These are phyloP conservation scores for Dictyostelium purpureum DNA, from an alignment of 78 protist genomes.

Conservation along the genomic window DNA sequence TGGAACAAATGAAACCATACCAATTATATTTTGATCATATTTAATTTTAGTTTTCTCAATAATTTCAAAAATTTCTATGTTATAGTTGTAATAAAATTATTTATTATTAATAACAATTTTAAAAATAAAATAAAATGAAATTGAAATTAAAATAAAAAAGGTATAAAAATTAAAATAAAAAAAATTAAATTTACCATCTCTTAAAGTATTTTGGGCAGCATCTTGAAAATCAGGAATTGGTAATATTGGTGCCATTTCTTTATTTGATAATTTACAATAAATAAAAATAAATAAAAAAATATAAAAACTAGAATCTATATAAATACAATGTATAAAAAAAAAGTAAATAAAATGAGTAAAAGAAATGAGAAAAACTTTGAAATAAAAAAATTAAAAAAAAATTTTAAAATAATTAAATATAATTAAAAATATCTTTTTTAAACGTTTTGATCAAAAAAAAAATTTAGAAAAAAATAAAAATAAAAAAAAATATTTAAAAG, in stretches of 20 bases:
- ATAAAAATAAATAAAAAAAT: too few relatives aligned
- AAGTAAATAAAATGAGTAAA: too few relatives aligned
- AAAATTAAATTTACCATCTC: slow-evolving; percentile 44
- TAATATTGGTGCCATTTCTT: slow-evolving; percentile 52
- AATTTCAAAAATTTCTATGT: slow-evolving; percentile 40
- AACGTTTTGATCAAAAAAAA: too few relatives aligned
- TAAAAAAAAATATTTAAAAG: too few relatives aligned
- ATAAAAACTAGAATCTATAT: too few relatives aligned
- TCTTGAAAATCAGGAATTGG: slow-evolving; percentile 61
- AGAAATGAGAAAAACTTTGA: too few relatives aligned
- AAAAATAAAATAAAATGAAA: neutral
- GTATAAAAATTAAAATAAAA: too few relatives aligned
- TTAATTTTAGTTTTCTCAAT: slow-evolving; percentile 44
- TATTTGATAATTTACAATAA: too few relatives aligned
- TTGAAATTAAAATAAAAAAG: neutral
- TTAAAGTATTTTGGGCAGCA: slow-evolving; percentile 14
- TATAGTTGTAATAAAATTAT: neutral
- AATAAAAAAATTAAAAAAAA: too few relatives aligned
- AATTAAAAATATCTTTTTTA: too few relatives aligned
- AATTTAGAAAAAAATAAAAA: too few relatives aligned
- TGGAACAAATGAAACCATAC: slow-evolving; percentile 42
- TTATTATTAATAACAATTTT: neutral
- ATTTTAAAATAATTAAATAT: too few relatives aligned
- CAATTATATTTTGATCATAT: slow-evolving; percentile 55
- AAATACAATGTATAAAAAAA: neutral